Base-by-base conservation (phyloP, 345 rosid species). In the Salix exigua region DNA sequence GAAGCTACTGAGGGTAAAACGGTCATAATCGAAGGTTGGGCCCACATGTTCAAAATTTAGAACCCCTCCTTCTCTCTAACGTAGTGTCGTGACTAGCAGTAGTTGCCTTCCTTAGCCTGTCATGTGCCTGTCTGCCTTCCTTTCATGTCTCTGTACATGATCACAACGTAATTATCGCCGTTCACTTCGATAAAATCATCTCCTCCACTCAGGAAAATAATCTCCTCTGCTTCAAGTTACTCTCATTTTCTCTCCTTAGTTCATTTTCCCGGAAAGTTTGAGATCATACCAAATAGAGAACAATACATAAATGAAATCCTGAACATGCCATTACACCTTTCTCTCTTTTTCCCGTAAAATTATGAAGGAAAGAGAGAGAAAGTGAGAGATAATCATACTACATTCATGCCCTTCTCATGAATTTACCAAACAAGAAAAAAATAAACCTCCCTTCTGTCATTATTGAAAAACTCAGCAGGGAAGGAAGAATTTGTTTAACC, bases 151-250 rank as follows among this genome's bases (percentile, higher is more conserved):
- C 23, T 2, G 12, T 74, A 21, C 55, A 6, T 48, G 62, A 31
- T 30, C 35, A 7, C 62, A 60, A 12, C 79, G 70, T 23, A 31
- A 63, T 70, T 70, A 6, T 77, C 79, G 74, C 79, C 68, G 14
- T 33, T 42, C 69, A 70, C 75, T 63, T 63, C 71, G 16, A 48
- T 31, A 31, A 42, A 48, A 42, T 19, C 21, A 16, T 35, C 33
- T 33, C 31, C 63, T 19, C 33, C 35, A 30, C 26, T 4, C 26
- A 16, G 2, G 6, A 30, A 60, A n/a, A 14, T 18, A 46, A 21
- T 33, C n/a, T 51, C 73, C 35, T 26, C 40, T 37, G 48, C 66
- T 28, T 7, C 35, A 25, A 25, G 31, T 38, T 14, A 5, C 53
- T 73, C 5, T 75, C 55, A 37, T 28, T 31, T 19, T 30, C 30